These are phyloP conservation scores for Ophiostoma novo-ulmi DNA, from an alignment of 2,329 filamentous ascomycete species.

Conservation along the genomic window DNA sequence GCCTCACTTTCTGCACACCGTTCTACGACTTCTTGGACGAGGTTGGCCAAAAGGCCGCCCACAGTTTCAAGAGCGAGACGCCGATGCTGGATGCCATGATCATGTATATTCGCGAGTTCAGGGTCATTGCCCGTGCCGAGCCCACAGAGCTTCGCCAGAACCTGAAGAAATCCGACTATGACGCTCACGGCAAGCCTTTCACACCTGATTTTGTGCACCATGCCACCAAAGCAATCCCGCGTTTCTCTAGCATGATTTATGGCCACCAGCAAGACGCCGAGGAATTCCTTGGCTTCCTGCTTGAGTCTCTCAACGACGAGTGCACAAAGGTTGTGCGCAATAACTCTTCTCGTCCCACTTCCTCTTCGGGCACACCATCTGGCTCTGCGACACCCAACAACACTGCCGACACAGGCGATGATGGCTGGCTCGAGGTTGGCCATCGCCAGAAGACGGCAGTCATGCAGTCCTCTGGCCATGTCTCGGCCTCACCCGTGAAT, in stretches of 20 bases:
- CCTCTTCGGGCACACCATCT: conserved; percentile 41
- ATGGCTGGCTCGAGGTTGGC: conserved; percentile 92
- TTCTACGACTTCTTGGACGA: conserved; percentile 93
- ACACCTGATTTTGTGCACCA: conserved; percentile 94
- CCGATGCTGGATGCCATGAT: conserved; percentile 95
- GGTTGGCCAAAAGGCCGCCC: conserved; percentile 72
- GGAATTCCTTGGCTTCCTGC: conserved; percentile 88
- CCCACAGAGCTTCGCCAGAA: conserved; percentile 67
- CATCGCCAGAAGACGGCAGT: conserved; percentile 82
- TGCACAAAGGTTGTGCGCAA: conserved; percentile 70
- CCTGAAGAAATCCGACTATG: conserved; percentile 76
- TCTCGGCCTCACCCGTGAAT: conserved; percentile 72
- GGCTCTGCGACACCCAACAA: conserved; percentile 32
- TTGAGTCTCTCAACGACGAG: conserved; percentile 91
- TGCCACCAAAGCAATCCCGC: conserved; percentile 76
- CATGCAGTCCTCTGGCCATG: conserved; percentile 76
- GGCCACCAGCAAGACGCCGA: conserved; percentile 98
- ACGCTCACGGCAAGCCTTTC: conserved; percentile 86
- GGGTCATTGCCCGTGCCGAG: conserved; percentile 71
- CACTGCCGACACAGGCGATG: conserved; percentile 30
- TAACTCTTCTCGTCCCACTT: conserved; percentile 33
- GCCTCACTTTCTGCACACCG: conserved; percentile 85
- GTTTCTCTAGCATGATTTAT: conserved; percentile 90
- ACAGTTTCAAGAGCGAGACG: conserved; percentile 93
- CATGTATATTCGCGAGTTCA: conserved; percentile 92